A percentile compares a stretch with the other conserved stretches of the same genome.
Evolutionary conservation across 202 grass and related monocot species (phyloP).

Genomic region (Carex arenaria): DNA sequence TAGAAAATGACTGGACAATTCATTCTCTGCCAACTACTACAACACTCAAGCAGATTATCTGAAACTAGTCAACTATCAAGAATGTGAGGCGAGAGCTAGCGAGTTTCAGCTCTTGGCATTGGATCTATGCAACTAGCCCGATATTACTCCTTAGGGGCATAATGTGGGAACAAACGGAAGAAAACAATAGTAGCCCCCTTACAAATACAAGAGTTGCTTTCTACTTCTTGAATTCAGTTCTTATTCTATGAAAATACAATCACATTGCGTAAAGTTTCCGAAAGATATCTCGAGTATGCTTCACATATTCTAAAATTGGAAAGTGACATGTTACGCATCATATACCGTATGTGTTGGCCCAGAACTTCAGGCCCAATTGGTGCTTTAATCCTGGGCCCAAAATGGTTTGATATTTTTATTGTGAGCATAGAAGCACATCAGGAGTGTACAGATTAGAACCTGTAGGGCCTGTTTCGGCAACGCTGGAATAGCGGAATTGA

Average conservation of each 20-base stretch:
- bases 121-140: constrained; percentile 57
- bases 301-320: constrained; percentile 18
- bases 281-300: background rate
- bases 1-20: constrained; percentile 72
- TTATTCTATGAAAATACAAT: constrained; percentile 1
- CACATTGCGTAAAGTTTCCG: constrained; percentile 4
- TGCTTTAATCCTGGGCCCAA: background rate
- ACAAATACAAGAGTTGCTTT: background rate
- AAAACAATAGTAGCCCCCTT: background rate
- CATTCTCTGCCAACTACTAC: constrained; percentile 55
- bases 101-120: constrained; percentile 78
- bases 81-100: constrained; percentile 64
- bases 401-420: background rate
- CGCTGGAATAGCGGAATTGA: too few species aligned
- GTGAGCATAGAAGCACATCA: too few species aligned
- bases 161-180: constrained; percentile 50
- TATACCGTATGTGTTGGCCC: background rate
- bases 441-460: too few species aligned
- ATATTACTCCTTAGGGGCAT: constrained; percentile 60
- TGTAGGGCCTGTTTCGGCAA: too few species aligned
- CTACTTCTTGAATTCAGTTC: background rate
- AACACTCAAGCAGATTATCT: constrained; percentile 77
- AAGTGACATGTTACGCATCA: background rate
- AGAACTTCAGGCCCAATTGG: background rate
- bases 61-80: constrained; percentile 57